These are phyloP conservation scores for Somion occarium DNA, from an alignment of 1,284 basidiomycete species.

Conservation along the genomic window DNA sequence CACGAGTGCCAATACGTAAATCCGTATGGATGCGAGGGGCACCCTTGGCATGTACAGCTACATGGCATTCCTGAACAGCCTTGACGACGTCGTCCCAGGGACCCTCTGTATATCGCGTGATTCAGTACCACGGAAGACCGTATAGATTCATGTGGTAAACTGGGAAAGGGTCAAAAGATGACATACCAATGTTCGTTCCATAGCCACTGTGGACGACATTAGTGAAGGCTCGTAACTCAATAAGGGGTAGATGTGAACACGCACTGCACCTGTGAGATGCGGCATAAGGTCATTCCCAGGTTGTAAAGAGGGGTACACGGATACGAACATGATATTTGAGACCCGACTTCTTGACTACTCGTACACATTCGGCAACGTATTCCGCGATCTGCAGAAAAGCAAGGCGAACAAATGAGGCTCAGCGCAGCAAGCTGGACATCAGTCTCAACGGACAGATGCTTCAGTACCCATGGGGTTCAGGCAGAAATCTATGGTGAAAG, in stretches of 20 bases:
- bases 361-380: constrained; percentile 74
- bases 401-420: no score
- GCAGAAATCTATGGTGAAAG: constrained; percentile 61
- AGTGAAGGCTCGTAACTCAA: background rate
- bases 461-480: constrained; percentile 76
- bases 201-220: constrained; percentile 61
- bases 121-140: no score
- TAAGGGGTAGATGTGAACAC: constrained; percentile 20
- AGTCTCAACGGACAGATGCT: constrained; percentile 49
- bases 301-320: background rate
- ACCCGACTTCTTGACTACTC: constrained; percentile 77
- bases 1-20: constrained; percentile 87
- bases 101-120: no score
- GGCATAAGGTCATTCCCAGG: background rate
- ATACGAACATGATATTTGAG: constrained; percentile 69
- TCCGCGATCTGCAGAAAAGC: constrained; percentile 71
- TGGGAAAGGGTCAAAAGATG: background rate
- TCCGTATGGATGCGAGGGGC: constrained; percentile 78
- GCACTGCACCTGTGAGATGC: constrained; percentile 69
- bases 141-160: background rate
- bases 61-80: constrained; percentile 84
- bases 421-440: no score
- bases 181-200: constrained; percentile 80
- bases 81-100: constrained; percentile 79
- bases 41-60: constrained; percentile 78